Evolutionary conservation across 192 early-diverging fungal species (phyloP), one percentile per base, ranked within the genome.

Genomic region (Entomortierella chlamydospora): DNA sequence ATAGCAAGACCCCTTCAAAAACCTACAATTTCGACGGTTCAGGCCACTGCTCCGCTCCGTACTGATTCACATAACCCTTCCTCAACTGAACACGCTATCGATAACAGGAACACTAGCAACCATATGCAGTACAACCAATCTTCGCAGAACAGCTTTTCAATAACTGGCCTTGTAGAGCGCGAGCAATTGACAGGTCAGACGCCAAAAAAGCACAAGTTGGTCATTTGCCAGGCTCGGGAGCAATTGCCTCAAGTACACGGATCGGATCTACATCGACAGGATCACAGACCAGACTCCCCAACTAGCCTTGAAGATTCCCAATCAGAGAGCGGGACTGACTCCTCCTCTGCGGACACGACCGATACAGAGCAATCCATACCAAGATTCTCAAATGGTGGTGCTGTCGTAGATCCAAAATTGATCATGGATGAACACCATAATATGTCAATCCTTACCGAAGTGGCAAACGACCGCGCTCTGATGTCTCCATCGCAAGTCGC

Each of bases 241-340:
- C 42, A 29, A 15, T 25, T 43, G 8, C 29, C 8, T 37, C 60
- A 61, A 31, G 11, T 26, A 29, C 15, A 64, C 28, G 47, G 49
- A 37, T 22, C 49, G 0, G 61, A 64, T 41, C 39, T 33, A 30
- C 51, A 41, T 43, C 52, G 1, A 56, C 45, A 28, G 33, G 45
- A 58, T 9, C 66, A 45, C 42, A 51, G 69, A n/a, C 73, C 73
- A 15, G 73, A 77, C 54, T 77, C 73, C 3, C 73, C 73, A 22
- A 54, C 73, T 9, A 68, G 65, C 26, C 73, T 77, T 42, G 73
- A 77, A 43, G 73, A 77, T 50, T 77, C 73, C 22, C 53, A 63
- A 11, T 77, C 73, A 0, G 73, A 77, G 20, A 61, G 73, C 26
- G 54, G 73, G 0, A 17, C 47, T 37, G 73, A 77, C 42, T 54